A percentile compares a stretch with the other conserved stretches of the same genome.
Evolutionary conservation across 2,329 filamentous ascomycete genomes (phyloP).

Genomic region (Aspergillus versicolor): DNA sequence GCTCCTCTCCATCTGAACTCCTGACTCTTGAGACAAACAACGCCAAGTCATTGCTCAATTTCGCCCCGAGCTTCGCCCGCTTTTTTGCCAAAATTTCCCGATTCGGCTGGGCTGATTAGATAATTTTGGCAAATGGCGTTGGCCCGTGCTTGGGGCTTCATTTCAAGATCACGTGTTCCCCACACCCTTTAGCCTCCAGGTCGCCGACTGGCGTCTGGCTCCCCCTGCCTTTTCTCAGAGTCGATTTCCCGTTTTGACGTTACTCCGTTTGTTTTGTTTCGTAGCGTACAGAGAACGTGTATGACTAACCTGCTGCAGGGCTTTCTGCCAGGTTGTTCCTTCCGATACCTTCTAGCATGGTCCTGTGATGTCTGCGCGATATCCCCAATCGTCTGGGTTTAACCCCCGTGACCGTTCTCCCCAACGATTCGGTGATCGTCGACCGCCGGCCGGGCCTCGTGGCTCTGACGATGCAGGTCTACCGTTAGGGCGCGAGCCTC

Average conservation of each 20-base stretch:
- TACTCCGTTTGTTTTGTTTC: background rate
- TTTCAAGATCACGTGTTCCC: slow-evolving; percentile 25
- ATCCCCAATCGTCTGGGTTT: slow-evolving; percentile 63
- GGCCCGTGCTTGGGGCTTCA: slow-evolving; percentile 18
- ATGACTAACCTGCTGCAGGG: slow-evolving; percentile 45
- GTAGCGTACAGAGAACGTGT: background rate
- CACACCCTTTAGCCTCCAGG: slow-evolving; percentile 16
- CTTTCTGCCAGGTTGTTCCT: slow-evolving; percentile 19
- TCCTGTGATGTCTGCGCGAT: slow-evolving; percentile 57
- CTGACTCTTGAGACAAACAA: slow-evolving; percentile 2
- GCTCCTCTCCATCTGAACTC: background rate
- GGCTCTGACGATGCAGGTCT: slow-evolving; percentile 60
- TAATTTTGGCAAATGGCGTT: slow-evolving; percentile 14
- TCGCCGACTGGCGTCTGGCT: background rate
- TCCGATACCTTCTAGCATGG: slow-evolving; percentile 34
- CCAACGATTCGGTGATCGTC: slow-evolving; percentile 68
- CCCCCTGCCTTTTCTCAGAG: slow-evolving; percentile 3
- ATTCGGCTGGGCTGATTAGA: slow-evolving; percentile 17
- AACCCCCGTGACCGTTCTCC: slow-evolving; percentile 67
- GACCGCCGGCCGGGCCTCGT: slow-evolving; percentile 54
- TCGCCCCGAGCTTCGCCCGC: slow-evolving; percentile 6
- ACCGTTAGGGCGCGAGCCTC: slow-evolving; percentile 66
- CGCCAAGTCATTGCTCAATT: slow-evolving; percentile 6
- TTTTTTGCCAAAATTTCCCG: slow-evolving; percentile 9
- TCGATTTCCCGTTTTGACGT: background rate